phyloP scores from a whole-genome alignment of 805 yeast species.

The Starmerella vaccinii region DNA sequence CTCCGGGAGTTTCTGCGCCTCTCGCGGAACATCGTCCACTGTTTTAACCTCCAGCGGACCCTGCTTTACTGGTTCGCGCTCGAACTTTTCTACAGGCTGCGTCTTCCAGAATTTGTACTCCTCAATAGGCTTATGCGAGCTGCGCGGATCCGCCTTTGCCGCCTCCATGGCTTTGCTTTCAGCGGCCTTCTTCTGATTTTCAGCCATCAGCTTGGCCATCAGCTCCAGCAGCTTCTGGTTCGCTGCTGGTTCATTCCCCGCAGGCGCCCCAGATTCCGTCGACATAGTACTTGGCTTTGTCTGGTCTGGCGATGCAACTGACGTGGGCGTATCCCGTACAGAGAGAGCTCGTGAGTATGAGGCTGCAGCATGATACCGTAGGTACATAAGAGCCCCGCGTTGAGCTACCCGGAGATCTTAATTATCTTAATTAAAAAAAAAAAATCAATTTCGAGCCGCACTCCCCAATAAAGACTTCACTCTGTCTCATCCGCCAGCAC shows the following conservation, averaged over 20 bases:
- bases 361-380: no score
- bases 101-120: conserved; percentile 97
- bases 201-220: conserved; percentile 19
- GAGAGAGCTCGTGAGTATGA: no score
- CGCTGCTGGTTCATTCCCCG: background rate
- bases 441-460: no score
- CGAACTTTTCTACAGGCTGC: conserved; percentile 80
- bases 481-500: no score
- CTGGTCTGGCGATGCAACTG: background rate
- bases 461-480: no score
- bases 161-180: background rate
- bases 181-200: conserved; percentile 7
- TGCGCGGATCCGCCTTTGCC: conserved; percentile 3
- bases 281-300: background rate
- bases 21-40: conserved; percentile 58
- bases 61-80: conserved; percentile 56
- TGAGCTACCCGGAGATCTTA: no score
- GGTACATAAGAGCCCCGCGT: no score
- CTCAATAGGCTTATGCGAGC: conserved; percentile 45
- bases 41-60: conserved; percentile 37
- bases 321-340: conserved; percentile 1
- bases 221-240: conserved; percentile 18
- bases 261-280: background rate
- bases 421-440: no score
- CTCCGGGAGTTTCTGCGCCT: conserved; percentile 58